phyloP scores from a whole-genome alignment of 805 yeast species.

The Kazachstania taianensis region DNA sequence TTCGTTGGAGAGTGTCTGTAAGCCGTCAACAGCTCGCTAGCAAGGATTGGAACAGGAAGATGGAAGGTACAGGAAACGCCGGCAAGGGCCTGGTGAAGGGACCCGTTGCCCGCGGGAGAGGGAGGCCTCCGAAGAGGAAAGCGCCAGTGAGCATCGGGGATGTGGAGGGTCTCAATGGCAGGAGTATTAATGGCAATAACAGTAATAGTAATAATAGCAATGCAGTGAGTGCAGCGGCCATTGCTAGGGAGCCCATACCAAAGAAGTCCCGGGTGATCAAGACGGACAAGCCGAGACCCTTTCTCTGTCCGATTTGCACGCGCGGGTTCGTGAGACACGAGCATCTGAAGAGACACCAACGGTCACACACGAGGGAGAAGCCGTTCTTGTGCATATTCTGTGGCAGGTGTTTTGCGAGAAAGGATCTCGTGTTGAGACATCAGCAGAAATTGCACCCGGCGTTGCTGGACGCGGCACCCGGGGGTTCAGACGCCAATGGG shows the following conservation, averaged over 20 bases:
- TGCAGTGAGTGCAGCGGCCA: not conserved
- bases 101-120: too few species aligned
- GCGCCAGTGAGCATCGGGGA: too few species aligned
- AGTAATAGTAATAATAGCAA: too few species aligned
- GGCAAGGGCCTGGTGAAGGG: too few species aligned
- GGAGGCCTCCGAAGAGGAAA: too few species aligned
- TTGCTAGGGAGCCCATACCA: slow-evolving; percentile 56
- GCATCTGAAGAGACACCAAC: slow-evolving; percentile 86
- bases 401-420: slow-evolving; percentile 88
- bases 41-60: too few species aligned
- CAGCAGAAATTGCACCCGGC: slow-evolving; percentile 80
- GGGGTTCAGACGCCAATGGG: not conserved
- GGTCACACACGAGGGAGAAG: slow-evolving; percentile 91
- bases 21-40: too few species aligned
- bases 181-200: too few species aligned
- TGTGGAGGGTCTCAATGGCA: too few species aligned
- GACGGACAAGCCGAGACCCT: slow-evolving; percentile 92
- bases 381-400: slow-evolving; percentile 95
- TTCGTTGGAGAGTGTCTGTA: too few species aligned
- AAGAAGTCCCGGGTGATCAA: slow-evolving; percentile 74
- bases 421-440: slow-evolving; percentile 82
- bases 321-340: slow-evolving; percentile 93
- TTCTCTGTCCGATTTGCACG: slow-evolving; percentile 80
- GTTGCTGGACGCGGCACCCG: not conserved
- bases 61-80: too few species aligned